Conservation (phyloP, 2,329 filamentous ascomycete genomes). For the Dactylellina cionopaga region DNA sequence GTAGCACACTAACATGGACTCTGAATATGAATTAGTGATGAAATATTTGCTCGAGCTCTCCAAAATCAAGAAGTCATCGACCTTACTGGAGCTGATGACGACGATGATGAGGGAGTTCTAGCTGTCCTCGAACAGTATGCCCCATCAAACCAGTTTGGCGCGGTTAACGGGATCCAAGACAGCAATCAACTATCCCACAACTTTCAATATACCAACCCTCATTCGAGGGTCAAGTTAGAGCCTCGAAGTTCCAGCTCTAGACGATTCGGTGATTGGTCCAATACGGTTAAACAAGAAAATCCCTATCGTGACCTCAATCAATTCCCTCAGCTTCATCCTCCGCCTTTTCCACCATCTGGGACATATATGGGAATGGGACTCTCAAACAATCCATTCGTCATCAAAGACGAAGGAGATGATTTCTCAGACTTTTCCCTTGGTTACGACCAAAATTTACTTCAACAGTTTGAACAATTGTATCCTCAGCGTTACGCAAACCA, state of each 20-base stretch:
- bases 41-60: not conserved
- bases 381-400: constrained; percentile 8
- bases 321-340: not conserved
- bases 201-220: not conserved
- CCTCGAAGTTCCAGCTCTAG: not conserved
- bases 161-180: not conserved
- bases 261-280: constrained; percentile 16
- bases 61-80: constrained; percentile 24
- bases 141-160: not conserved
- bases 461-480: not conserved
- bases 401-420: constrained; percentile 19
- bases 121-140: not conserved
- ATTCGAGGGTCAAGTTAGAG: constrained; percentile 13
- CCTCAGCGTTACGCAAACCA: not conserved
- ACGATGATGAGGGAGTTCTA: not conserved
- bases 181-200: not conserved
- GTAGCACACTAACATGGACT: not conserved
- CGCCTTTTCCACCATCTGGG: not conserved
- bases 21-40: constrained; percentile 15
- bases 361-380: not conserved
- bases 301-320: not conserved
- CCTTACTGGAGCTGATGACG: constrained; percentile 38
- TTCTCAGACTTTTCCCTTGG: not conserved
- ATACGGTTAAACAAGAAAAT: not conserved
- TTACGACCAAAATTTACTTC: not conserved